Conservation (phyloP, 164 flowering plant genomes). For the Kalanchoe fedtschenkoi region DNA sequence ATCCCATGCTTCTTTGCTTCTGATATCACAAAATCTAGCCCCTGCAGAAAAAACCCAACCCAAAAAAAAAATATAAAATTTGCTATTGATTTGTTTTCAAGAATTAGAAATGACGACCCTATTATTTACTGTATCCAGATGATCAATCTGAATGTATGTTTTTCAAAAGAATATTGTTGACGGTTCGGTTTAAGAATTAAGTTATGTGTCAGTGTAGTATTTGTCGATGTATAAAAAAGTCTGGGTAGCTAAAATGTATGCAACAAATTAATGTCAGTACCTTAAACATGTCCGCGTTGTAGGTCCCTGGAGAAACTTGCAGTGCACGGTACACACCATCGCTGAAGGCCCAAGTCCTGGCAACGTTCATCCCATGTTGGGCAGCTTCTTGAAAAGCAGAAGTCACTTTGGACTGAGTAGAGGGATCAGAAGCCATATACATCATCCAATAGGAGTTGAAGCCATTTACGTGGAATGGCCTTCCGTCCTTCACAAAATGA, state of each 20-base stretch:
- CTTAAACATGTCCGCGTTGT: conserved; percentile 43
- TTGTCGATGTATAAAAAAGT: no score
- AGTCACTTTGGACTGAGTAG: conserved; percentile 23
- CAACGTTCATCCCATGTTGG: conserved; percentile 29
- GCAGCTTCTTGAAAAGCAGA: conserved; percentile 30
- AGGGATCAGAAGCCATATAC: conserved; percentile 34
- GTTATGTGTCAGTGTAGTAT: no score
- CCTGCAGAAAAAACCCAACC: conserved; percentile 19
- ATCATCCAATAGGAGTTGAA: conserved; percentile 48
- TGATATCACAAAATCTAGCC: conserved; percentile 48
- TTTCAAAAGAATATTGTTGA: neutral
- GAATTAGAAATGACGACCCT: no score
- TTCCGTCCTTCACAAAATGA: conserved; percentile 17
- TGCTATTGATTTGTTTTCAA: no score
- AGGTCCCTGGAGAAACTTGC: conserved; percentile 38
- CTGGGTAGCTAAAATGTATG: no score
- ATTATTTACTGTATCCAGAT: no score
- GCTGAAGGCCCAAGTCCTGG: conserved; percentile 58
- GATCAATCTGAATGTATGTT: no score
- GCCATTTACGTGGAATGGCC: conserved; percentile 23
- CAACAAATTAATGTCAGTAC: no score
- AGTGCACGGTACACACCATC: conserved; percentile 41
- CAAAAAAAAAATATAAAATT: neutral
- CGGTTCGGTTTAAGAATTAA: neutral
- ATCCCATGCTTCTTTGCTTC: conserved; percentile 39